These are phyloP conservation scores for Didymosphaeria variabile DNA, from an alignment of 2,329 filamentous ascomycete species.

Conservation along the genomic window DNA sequence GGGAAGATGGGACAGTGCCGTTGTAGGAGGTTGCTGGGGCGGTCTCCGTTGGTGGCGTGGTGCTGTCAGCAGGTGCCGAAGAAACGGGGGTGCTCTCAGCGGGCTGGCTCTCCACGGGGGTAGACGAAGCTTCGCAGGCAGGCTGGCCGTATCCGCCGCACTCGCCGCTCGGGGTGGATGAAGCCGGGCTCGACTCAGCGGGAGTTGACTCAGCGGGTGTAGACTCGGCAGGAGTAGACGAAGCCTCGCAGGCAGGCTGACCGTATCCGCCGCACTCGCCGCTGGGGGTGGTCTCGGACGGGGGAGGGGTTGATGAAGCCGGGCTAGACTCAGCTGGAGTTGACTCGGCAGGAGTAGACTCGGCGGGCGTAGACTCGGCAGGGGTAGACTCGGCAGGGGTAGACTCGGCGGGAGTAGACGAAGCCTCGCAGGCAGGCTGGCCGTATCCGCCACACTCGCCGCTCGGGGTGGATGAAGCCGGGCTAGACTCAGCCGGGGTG, in stretches of 20 bases:
- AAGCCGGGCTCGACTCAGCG: conserved; percentile 13
- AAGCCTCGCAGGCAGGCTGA: conserved; percentile 17
- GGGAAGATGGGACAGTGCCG: conserved; percentile 11
- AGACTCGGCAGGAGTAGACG: conserved; percentile 13
- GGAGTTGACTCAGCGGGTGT: conserved; percentile 20
- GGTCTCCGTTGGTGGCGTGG: conserved; percentile 10
- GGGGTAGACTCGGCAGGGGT: conserved; percentile 1
- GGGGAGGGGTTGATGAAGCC: not conserved
- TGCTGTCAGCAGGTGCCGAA: conserved; percentile 21
- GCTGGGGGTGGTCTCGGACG: conserved; percentile 6
- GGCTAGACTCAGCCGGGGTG: conserved; percentile 18
- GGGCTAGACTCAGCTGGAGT: conserved; percentile 18
- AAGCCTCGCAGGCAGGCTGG: conserved; percentile 17
- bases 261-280: conserved; percentile 20
- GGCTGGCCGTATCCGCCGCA: conserved; percentile 18
- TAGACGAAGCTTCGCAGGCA: conserved; percentile 15
- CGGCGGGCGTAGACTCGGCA: conserved; percentile 1
- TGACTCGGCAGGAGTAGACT: conserved; percentile 20
- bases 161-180: conserved; percentile 13
- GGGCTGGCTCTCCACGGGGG: conserved; percentile 19
- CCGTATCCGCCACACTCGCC: conserved; percentile 20
- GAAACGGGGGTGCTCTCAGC: conserved; percentile 22
- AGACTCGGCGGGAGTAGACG: not conserved
- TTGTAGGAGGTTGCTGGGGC: conserved; percentile 13
- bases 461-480: not conserved